Evolutionary conservation across 768 basidiomycete species (phyloP).

Genomic region (Russula vinacea): DNA sequence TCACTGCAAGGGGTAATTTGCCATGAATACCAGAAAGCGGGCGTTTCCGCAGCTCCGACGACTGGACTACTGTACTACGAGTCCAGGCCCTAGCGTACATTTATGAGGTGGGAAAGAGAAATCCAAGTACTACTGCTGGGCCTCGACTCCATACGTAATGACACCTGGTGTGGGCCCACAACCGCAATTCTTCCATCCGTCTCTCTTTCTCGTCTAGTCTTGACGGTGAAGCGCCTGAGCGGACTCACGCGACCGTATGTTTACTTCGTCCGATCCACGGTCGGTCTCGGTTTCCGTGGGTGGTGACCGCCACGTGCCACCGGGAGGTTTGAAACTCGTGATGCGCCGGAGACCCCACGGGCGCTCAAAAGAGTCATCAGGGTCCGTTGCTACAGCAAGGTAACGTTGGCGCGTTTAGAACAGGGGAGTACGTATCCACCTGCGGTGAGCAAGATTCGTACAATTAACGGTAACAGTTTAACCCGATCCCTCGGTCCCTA

Average conservation of each 20-base stretch:
- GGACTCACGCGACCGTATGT: conserved; percentile 1
- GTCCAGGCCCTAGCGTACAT: background rate
- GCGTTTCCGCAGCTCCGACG: background rate
- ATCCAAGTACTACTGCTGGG: background rate
- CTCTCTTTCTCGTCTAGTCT: background rate
- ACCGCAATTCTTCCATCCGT: background rate
- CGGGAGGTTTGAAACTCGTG: conserved; percentile 6
- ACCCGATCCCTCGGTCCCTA: background rate
- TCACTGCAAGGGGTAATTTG: conserved; percentile 10
- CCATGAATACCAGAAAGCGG: conserved; percentile 18
- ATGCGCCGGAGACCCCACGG: conserved; percentile 2
- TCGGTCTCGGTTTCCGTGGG: background rate
- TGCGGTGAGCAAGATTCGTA: conserved; percentile 10
- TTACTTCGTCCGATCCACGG: background rate
- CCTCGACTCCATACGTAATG: background rate
- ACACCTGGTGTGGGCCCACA: background rate
- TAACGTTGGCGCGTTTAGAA: conserved; percentile 18
- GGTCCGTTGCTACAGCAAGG: conserved; percentile 8
- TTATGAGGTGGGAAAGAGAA: background rate
- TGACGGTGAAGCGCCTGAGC: background rate
- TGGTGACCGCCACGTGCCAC: conserved; percentile 6
- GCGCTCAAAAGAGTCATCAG: conserved; percentile 9
- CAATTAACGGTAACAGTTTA: conserved; percentile 11
- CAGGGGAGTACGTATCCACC: conserved; percentile 11
- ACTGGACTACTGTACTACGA: background rate